Evolutionary conservation across 2,329 filamentous ascomycete genomes (phyloP), one percentile per base, ranked within the genome.

Genomic region (Kalmusia sp.): DNA sequence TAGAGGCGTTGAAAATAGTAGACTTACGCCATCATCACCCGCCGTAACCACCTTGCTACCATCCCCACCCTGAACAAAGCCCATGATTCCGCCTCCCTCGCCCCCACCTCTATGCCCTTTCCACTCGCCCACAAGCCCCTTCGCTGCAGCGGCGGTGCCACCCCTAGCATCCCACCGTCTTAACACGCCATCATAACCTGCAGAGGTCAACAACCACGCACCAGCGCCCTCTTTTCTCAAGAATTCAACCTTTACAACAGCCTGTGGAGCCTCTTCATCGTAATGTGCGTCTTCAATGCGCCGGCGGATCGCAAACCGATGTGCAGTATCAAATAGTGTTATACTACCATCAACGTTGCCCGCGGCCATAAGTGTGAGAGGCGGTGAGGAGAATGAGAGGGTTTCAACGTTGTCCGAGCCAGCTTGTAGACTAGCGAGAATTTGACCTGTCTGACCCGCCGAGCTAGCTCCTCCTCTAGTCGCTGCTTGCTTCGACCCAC

Each of bases 211-310:
- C 57, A 96, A 70, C 87, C 86, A 93, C n/a, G 67, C 66, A 4
- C 73, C 72, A 2, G 70, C 40, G 1, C 69, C 69, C 39, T 74
- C 62, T 28, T 61, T 78, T 69, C 80, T 80, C 53, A 96, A 84
- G 68, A 96, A 99, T 55, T 97, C 92, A 4, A 98, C 87, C 76
- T 96, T 93, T 57, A 98, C 93, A 17, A 99, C 91, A 1, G 91
- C 89, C 67, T 89, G 89, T n/a, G 91, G 90, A 60, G 93, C 90
- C 69, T 93, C 70, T 21, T 76, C 71, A 37, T 76, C 74, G 4
- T 93, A 89, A 72, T 96, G 93, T 1, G 91, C 93, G 44, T 89
- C 89, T 45, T 84, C 82, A 60, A 98, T 91, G 69, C 92, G 87
- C 49, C 91, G 81, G 46, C 95, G 84, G n/a, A 96, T 86, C 2